Conservation (phyloP, 1,284 basidiomycete species). For the Trametes polyzona region DNA sequence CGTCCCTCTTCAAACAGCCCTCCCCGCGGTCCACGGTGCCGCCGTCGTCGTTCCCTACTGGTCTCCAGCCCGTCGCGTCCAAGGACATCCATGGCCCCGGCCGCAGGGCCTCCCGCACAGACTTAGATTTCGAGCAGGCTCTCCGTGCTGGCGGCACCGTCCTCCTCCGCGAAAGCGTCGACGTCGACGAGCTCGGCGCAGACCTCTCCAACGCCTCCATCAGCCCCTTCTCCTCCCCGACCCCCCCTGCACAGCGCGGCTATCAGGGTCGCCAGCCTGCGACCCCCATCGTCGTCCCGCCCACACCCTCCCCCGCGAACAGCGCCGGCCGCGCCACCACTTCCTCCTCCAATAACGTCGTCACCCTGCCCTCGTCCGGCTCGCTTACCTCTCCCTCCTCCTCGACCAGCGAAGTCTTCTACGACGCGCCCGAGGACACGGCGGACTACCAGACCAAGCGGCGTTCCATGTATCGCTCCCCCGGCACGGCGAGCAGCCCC, state of each 20-base stretch:
- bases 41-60: slow-evolving; percentile 54
- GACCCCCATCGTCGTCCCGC: slow-evolving; percentile 59
- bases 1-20: slow-evolving; percentile 41
- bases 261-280: slow-evolving; percentile 39
- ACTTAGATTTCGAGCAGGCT: slow-evolving; percentile 80
- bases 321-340: slow-evolving; percentile 30
- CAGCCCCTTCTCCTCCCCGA: slow-evolving; percentile 31
- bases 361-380: too few relatives aligned
- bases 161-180: slow-evolving; percentile 65
- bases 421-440: slow-evolving; percentile 61
- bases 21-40: slow-evolving; percentile 51
- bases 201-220: slow-evolving; percentile 40
- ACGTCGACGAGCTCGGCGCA: slow-evolving; percentile 65
- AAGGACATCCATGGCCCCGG: slow-evolving; percentile 47
- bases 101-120: slow-evolving; percentile 60
- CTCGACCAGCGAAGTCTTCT: slow-evolving; percentile 55
- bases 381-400: slow-evolving; percentile 43
- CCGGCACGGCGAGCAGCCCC: slow-evolving; percentile 86
- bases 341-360: slow-evolving; percentile 25
- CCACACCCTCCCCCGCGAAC: slow-evolving; percentile 51
- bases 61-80: slow-evolving; percentile 58
- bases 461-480: slow-evolving; percentile 83
- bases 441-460: slow-evolving; percentile 73
- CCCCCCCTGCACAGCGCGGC: slow-evolving; percentile 33
- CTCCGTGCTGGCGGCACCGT: slow-evolving; percentile 68